A percentile compares a stretch with the other conserved stretches of the same genome.
These are phyloP conservation scores for Aspergillus udagawae DNA, from an alignment of 2,329 filamentous ascomycete species.

Conservation along the genomic window DNA sequence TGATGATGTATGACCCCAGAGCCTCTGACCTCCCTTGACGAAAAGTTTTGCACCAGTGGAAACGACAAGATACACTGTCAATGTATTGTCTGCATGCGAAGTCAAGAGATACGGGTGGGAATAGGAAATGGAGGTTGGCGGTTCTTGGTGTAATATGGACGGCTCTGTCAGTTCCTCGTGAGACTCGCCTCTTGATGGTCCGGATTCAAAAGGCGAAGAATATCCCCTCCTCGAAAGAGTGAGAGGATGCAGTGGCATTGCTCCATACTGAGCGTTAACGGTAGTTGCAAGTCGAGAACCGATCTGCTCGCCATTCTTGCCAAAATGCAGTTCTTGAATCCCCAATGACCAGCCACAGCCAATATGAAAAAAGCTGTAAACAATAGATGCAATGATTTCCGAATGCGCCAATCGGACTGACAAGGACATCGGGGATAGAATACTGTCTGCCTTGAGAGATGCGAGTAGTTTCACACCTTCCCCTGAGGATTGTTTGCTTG, in stretches of 20 bases:
- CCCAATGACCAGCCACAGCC: slow-evolving; percentile 82
- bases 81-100: slow-evolving; percentile 80
- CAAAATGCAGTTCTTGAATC: slow-evolving; percentile 82
- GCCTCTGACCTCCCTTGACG: slow-evolving; percentile 68
- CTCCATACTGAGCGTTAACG: slow-evolving; percentile 36
- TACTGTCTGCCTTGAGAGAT: slow-evolving; percentile 75
- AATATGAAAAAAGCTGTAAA: slow-evolving; percentile 75
- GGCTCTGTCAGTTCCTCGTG: slow-evolving; percentile 16
- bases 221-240: slow-evolving; percentile 7
- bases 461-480: slow-evolving; percentile 57
- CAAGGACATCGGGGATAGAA: slow-evolving; percentile 73
- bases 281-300: slow-evolving; percentile 38
- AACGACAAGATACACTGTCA: slow-evolving; percentile 76
- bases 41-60: slow-evolving; percentile 63
- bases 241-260: slow-evolving; percentile 11
- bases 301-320: slow-evolving; percentile 41
- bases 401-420: slow-evolving; percentile 66
- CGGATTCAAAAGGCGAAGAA: slow-evolving; percentile 12
- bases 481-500: neutral
- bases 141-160: slow-evolving; percentile 36
- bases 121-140: slow-evolving; percentile 65
- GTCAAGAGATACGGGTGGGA: slow-evolving; percentile 82
- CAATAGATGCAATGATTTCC: slow-evolving; percentile 74
- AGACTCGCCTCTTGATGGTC: slow-evolving; percentile 21
- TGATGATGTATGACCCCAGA: slow-evolving; percentile 90